Evolutionary conservation across 169 alveolate species (phyloP).

Genomic region (Cryptosporidium viatorum): DNA sequence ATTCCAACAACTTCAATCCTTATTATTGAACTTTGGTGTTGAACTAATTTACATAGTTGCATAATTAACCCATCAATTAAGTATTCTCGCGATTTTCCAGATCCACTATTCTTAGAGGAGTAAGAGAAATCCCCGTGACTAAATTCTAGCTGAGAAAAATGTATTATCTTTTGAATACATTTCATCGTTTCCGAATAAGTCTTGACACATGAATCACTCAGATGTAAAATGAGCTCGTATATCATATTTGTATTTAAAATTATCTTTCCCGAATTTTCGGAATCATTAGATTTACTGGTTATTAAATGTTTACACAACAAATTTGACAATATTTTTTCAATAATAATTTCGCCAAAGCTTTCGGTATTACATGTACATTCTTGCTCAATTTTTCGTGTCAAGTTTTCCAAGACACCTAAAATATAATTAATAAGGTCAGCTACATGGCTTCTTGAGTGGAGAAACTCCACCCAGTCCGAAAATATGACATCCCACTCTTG

Average conservation of each 20-base stretch:
- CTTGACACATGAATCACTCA: constrained; percentile 63
- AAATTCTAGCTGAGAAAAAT: constrained; percentile 51
- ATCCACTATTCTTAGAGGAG: background rate
- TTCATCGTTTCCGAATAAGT: constrained; percentile 65
- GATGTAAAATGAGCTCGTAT: constrained; percentile 63
- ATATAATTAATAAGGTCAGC: constrained; percentile 28
- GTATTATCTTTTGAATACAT: constrained; percentile 61
- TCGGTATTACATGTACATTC: constrained; percentile 22
- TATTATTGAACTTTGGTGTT: constrained; percentile 58
- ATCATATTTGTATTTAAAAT: constrained; percentile 64
- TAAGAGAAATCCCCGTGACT: background rate
- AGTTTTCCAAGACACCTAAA: constrained; percentile 6
- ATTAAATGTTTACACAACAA: constrained; percentile 49
- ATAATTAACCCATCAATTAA: constrained; percentile 66
- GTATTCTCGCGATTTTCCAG: constrained; percentile 58
- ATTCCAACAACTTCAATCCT: constrained; percentile 68
- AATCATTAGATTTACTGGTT: constrained; percentile 29
- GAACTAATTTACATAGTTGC: constrained; percentile 61
- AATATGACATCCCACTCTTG: constrained; percentile 60
- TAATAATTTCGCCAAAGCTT: constrained; percentile 58
- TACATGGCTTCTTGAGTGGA: constrained; percentile 31
- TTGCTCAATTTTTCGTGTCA: constrained; percentile 49
- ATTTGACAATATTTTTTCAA: constrained; percentile 56
- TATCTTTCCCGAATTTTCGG: constrained; percentile 41
- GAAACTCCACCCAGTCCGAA: constrained; percentile 47